Evolutionary conservation across 306 rosid species (phyloP).

Genomic region (Vigna unguiculata): DNA sequence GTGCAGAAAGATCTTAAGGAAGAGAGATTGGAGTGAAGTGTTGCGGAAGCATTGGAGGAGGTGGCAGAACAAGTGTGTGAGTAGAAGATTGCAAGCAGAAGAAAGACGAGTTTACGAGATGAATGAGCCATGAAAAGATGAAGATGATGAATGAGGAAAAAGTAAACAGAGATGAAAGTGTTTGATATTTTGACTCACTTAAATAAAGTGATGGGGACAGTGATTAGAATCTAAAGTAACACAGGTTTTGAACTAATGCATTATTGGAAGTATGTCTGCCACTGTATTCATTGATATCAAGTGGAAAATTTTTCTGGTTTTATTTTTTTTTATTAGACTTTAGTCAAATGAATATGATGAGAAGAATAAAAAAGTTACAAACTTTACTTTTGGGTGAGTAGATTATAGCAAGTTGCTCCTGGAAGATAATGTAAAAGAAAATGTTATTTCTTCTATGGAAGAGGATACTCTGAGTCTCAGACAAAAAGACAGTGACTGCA

Average conservation of each 20-base stretch:
- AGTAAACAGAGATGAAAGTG: neutral
- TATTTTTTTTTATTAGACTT: neutral
- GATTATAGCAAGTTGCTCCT: neutral
- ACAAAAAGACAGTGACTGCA: slow-evolving; percentile 29
- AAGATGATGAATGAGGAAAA: too few species aligned
- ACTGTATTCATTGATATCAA: neutral
- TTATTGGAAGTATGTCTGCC: slow-evolving; percentile 17
- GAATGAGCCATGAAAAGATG: slow-evolving; percentile 60
- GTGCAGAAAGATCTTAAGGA: slow-evolving; percentile 67
- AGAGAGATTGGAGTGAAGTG: slow-evolving; percentile 45
- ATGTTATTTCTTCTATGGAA: neutral
- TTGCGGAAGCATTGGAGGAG: slow-evolving; percentile 47
- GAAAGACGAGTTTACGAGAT: slow-evolving; percentile 40
- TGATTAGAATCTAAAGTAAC: slow-evolving; percentile 20
- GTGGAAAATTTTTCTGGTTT: too few species aligned
- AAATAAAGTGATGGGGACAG: slow-evolving; percentile 40
- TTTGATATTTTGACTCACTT: neutral
- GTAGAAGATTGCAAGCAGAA: slow-evolving; percentile 47
- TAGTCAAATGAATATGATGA: neutral
- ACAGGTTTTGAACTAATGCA: slow-evolving; percentile 21
- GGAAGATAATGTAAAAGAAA: slow-evolving; percentile 30
- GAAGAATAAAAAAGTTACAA: neutral
- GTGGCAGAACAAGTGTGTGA: slow-evolving; percentile 27
- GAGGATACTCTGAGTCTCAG: neutral
- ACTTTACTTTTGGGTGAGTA: neutral